Evolutionary conservation across 2,329 filamentous ascomycete species (phyloP).

Genomic region (Xylariaceae sp.): DNA sequence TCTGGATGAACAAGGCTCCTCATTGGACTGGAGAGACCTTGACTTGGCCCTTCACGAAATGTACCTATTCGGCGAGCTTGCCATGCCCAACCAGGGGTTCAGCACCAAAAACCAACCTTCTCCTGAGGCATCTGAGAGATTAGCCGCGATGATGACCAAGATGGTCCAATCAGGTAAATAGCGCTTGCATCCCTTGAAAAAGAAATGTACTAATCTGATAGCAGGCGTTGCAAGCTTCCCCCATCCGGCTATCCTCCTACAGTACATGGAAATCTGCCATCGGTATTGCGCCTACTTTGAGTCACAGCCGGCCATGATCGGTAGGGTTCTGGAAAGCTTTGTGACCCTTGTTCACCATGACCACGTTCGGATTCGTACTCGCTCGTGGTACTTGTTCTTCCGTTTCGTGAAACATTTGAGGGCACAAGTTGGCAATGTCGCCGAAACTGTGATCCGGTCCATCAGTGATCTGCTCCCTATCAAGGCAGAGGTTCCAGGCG

Average conservation of each 20-base stretch:
- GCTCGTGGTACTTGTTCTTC: constrained; percentile 96
- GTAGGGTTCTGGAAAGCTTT: constrained; percentile 84
- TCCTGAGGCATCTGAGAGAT: constrained; percentile 69
- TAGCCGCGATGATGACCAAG: constrained; percentile 89
- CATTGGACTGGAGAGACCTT: constrained; percentile 89
- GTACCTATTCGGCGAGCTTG: constrained; percentile 90
- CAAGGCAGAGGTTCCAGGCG: constrained; percentile 78
- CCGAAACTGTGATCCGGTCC: constrained; percentile 85
- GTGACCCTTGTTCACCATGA: constrained; percentile 84
- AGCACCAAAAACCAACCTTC: constrained; percentile 80
- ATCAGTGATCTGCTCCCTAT: constrained; percentile 84
- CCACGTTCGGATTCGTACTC: constrained; percentile 77
- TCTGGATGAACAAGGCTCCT: constrained; percentile 66
- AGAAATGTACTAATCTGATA: constrained; percentile 22
- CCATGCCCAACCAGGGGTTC: constrained; percentile 81
- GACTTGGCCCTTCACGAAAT: constrained; percentile 93
- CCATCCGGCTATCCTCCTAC: constrained; percentile 86
- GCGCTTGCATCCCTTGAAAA: constrained; percentile 6
- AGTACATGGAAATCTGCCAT: constrained; percentile 98
- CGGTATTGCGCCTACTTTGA: constrained; percentile 93
- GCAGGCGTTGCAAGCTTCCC: constrained; percentile 76
- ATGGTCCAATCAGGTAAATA: constrained; percentile 84
- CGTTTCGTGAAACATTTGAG: constrained; percentile 86
- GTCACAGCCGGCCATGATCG: constrained; percentile 72
- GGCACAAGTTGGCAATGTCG: constrained; percentile 77